These are phyloP conservation scores for Dactylellina haptotyla DNA, from an alignment of 2,329 filamentous ascomycete genomes.

Conservation along the genomic window DNA sequence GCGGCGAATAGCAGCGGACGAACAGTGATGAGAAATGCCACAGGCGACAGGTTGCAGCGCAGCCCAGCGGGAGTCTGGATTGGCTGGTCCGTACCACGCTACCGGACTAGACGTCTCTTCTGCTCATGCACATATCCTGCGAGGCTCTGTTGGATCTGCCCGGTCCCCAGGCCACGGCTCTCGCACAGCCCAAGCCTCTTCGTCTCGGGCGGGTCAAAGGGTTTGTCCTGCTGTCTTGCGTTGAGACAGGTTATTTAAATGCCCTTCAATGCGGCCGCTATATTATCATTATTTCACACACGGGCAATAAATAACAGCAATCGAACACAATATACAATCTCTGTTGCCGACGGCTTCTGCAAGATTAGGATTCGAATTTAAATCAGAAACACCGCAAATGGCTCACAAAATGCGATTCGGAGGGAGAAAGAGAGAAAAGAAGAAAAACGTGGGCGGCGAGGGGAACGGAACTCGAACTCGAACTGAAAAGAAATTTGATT, in stretches of 20 bases:
- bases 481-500: constrained; percentile 19
- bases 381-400: constrained; percentile 37
- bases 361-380: background rate
- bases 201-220: background rate
- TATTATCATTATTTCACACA: too few relatives aligned
- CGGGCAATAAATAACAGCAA: background rate
- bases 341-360: constrained; percentile 1
- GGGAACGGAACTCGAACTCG: constrained; percentile 8
- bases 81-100: too few relatives aligned
- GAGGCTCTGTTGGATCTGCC: constrained; percentile 49
- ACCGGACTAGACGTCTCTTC: too few relatives aligned
- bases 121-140: constrained; percentile 44
- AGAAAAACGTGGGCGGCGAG: constrained; percentile 36
- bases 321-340: background rate
- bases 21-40: constrained; percentile 49
- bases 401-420: constrained; percentile 1
- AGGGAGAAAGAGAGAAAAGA: constrained; percentile 13
- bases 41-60: constrained; percentile 49
- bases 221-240: background rate
- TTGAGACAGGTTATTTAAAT: too few relatives aligned
- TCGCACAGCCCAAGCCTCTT: background rate
- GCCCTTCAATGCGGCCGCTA: too few relatives aligned
- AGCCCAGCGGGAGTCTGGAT: constrained; percentile 35
- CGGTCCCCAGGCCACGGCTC: constrained; percentile 7
- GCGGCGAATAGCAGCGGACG: constrained; percentile 1